These are phyloP conservation scores for Hemisphaericaspora nanyangensis DNA, from an alignment of 805 yeast species.

Conservation along the genomic window DNA sequence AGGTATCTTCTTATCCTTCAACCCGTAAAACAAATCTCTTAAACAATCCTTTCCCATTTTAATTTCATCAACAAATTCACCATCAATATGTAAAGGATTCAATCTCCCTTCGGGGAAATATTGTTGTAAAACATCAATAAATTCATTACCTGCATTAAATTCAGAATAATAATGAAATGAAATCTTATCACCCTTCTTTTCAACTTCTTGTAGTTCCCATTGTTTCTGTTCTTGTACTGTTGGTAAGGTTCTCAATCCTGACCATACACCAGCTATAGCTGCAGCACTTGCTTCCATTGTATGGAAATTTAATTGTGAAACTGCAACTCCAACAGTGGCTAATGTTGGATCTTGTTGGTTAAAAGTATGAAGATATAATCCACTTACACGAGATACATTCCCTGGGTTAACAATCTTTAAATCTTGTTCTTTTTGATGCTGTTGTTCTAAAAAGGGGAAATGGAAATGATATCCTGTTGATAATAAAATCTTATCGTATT, in stretches of 20 bases:
- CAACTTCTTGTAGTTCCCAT: slow-evolving; percentile 28
- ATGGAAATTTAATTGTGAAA: slow-evolving; percentile 45
- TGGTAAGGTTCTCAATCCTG: slow-evolving; percentile 37
- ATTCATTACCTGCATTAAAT: slow-evolving; percentile 19
- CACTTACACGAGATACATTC: slow-evolving; percentile 30
- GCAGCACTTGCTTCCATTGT: slow-evolving; percentile 50
- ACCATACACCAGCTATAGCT: slow-evolving; percentile 59
- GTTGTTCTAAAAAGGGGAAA: slow-evolving; percentile 33
- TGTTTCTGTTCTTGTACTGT: slow-evolving; percentile 31
- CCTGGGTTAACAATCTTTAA: slow-evolving; percentile 20
- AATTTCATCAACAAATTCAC: slow-evolving; percentile 21
- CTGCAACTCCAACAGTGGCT: slow-evolving; percentile 37
- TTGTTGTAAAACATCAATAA: slow-evolving; percentile 21
- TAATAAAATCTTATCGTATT: slow-evolving; percentile 38
- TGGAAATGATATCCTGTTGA: slow-evolving; percentile 52
- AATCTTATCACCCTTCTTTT: slow-evolving; percentile 16
- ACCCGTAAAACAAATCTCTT: slow-evolving; percentile 20
- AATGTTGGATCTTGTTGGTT: slow-evolving; percentile 41
- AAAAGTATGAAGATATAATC: slow-evolving; percentile 37
- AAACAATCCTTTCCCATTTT: slow-evolving; percentile 14
- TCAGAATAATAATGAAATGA: slow-evolving; percentile 34
- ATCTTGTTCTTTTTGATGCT: slow-evolving; percentile 14
- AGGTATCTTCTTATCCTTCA: slow-evolving; percentile 18
- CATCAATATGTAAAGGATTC: slow-evolving; percentile 25
- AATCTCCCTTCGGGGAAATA: slow-evolving; percentile 26